These are phyloP conservation scores for Podospora tetraspora DNA, from an alignment of 495 filamentous ascomycete species.

Conservation along the genomic window DNA sequence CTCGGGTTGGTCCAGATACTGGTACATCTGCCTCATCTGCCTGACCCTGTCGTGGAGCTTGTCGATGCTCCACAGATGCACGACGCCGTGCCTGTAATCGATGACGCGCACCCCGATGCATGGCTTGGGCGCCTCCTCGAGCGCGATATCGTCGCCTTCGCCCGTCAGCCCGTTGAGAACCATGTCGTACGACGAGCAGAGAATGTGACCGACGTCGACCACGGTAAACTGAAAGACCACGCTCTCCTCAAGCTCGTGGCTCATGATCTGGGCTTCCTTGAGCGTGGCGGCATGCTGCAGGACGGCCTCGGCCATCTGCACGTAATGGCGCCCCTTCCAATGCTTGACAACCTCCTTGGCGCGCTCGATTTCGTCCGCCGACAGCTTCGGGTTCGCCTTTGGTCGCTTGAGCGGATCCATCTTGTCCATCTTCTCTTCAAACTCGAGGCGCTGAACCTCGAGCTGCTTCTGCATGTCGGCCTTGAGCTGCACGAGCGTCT, in stretches of 20 bases:
- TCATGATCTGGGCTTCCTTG: slow-evolving; percentile 97
- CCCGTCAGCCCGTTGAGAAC: slow-evolving; percentile 89
- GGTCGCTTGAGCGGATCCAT: slow-evolving; percentile 44
- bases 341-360: slow-evolving; percentile 61
- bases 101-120: slow-evolving; percentile 88
- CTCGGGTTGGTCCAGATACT: slow-evolving; percentile 91
- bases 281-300: slow-evolving; percentile 78
- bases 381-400: slow-evolving; percentile 57
- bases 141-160: slow-evolving; percentile 73
- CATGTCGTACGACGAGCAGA: slow-evolving; percentile 92
- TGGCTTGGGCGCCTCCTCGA: slow-evolving; percentile 80
- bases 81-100: slow-evolving; percentile 80
- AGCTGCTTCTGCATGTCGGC: slow-evolving; percentile 81
- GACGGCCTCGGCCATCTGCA: slow-evolving; percentile 91
- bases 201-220: slow-evolving; percentile 78
- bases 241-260: slow-evolving; percentile 89
- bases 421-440: slow-evolving; percentile 56
- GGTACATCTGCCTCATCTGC: slow-evolving; percentile 92
- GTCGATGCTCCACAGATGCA: slow-evolving; percentile 91
- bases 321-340: slow-evolving; percentile 82
- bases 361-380: slow-evolving; percentile 61
- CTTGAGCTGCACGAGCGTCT: slow-evolving; percentile 69
- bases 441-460: slow-evolving; percentile 66
- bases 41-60: slow-evolving; percentile 84
- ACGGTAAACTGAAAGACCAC: slow-evolving; percentile 95